Percentiles rank a stretch among this genome's conserved stretches.
Conservation (phyloP, 2,329 filamentous ascomycete genomes). For the Ascochyta viciae-villosae region DNA sequence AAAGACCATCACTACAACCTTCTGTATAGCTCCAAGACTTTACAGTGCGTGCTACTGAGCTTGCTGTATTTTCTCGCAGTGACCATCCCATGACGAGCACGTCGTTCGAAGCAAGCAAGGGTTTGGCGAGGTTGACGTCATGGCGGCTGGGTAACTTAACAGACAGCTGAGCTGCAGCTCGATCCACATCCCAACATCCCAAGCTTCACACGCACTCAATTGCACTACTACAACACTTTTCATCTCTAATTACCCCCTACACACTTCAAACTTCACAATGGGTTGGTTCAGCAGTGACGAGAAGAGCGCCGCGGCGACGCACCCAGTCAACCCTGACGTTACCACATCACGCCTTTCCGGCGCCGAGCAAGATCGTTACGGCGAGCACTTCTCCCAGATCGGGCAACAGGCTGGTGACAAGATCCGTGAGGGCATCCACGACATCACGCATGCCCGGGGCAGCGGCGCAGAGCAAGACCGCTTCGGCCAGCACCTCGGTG, state of each 20-base stretch:
- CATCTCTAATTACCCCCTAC: background rate
- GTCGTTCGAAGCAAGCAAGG: conserved; percentile 8
- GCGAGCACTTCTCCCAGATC: conserved; percentile 34
- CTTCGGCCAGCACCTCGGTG: conserved; percentile 35
- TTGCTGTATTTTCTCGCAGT: background rate
- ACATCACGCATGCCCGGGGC: conserved; percentile 30
- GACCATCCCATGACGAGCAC: conserved; percentile 14
- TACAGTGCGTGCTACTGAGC: background rate
- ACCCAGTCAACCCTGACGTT: conserved; percentile 35
- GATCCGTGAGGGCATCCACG: conserved; percentile 29
- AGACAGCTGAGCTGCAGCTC: conserved; percentile 8
- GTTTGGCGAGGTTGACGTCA: conserved; percentile 17
- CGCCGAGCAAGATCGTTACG: conserved; percentile 44
- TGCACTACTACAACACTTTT: background rate
- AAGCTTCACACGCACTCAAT: conserved; percentile 1
- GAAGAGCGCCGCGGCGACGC: conserved; percentile 24
- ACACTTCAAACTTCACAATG: conserved; percentile 26
- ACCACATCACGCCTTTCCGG: conserved; percentile 37
- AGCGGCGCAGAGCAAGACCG: conserved; percentile 45
- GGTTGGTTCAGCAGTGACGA: conserved; percentile 36
- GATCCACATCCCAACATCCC: background rate
- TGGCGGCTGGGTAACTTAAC: conserved; percentile 3
- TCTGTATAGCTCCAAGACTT: background rate
- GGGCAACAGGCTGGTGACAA: conserved; percentile 29
- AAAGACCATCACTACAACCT: background rate